These are phyloP conservation scores for Leccinum subtestaceum DNA, from an alignment of 768 basidiomycete genomes.

Conservation along the genomic window DNA sequence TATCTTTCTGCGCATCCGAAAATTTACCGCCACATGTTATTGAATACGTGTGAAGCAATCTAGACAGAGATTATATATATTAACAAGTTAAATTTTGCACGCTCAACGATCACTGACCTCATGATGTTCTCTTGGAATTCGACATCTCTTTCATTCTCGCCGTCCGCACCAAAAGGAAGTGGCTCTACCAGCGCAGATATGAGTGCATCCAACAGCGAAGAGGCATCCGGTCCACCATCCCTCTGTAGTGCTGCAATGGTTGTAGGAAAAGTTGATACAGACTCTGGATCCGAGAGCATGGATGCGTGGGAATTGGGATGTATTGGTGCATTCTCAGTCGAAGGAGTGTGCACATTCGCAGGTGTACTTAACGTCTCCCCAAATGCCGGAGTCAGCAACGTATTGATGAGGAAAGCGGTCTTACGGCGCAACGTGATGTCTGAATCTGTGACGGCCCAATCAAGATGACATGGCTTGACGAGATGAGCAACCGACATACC, in stretches of 20 bases:
- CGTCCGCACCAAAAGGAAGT: constrained; percentile 64
- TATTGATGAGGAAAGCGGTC: constrained; percentile 69
- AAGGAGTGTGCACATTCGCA: constrained; percentile 20
- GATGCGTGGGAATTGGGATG: constrained; percentile 74
- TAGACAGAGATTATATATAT: constrained; percentile 17
- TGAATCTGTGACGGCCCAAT: constrained; percentile 50
- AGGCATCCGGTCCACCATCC: constrained; percentile 30
- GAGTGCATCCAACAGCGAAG: constrained; percentile 45
- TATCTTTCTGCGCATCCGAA: constrained; percentile 29
- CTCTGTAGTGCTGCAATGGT: constrained; percentile 47
- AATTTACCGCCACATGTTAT: constrained; percentile 39
- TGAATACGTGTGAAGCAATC: constrained; percentile 53
- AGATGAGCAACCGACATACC: constrained; percentile 38
- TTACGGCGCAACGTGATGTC: constrained; percentile 78
- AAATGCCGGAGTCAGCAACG: constrained; percentile 56
- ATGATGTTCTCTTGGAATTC: constrained; percentile 67
- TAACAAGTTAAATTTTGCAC: neutral
- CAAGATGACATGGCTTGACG: constrained; percentile 5
- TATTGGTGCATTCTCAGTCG: constrained; percentile 37
- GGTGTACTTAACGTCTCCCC: constrained; percentile 8
- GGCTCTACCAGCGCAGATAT: constrained; percentile 54
- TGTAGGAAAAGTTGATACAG: constrained; percentile 48
- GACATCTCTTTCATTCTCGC: constrained; percentile 56
- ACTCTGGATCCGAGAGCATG: constrained; percentile 50
- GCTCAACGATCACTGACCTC: constrained; percentile 35